Percentiles rank a stretch among this genome's conserved stretches.
These are phyloP conservation scores for Rhodamnia rubescens DNA, from an alignment of 345 rosid species.

Conservation along the genomic window DNA sequence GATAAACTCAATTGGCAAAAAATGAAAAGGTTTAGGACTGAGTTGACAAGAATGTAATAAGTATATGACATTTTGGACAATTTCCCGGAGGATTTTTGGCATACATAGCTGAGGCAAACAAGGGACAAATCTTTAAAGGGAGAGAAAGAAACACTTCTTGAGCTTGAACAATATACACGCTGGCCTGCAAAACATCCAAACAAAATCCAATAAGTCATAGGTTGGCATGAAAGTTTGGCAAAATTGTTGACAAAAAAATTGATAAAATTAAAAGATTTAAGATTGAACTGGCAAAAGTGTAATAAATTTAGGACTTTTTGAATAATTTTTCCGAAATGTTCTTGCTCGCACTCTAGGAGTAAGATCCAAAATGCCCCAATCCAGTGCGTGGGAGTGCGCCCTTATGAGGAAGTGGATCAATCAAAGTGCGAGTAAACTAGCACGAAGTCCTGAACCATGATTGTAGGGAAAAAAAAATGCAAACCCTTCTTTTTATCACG, in stretches of 20 bases:
- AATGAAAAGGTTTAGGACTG: too few species aligned
- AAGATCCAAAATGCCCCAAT: not conserved
- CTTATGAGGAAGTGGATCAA: not conserved
- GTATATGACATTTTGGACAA: too few species aligned
- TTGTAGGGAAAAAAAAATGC: too few species aligned
- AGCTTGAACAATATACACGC: not conserved
- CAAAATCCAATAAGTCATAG: not conserved
- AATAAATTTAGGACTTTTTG: too few species aligned
- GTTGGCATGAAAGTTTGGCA: not conserved
- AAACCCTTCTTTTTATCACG: not conserved
- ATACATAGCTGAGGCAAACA: too few species aligned
- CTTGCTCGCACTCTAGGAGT: not conserved
- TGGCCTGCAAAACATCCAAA: not conserved
- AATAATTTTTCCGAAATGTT: too few species aligned
- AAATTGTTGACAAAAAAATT: too few species aligned
- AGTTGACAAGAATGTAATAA: too few species aligned
- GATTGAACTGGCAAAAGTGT: too few species aligned
- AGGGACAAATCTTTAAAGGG: not conserved
- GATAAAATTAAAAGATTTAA: too few species aligned
- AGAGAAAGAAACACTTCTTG: not conserved
- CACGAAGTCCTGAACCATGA: not conserved
- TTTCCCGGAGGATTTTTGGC: too few species aligned
- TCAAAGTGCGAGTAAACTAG: not conserved
- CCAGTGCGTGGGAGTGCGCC: not conserved
- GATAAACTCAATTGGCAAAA: too few species aligned